A percentile compares a stretch with the other conserved stretches of the same genome.
phyloP scores from a whole-genome alignment of 495 filamentous ascomycete species.

The Neurospora terricola region DNA sequence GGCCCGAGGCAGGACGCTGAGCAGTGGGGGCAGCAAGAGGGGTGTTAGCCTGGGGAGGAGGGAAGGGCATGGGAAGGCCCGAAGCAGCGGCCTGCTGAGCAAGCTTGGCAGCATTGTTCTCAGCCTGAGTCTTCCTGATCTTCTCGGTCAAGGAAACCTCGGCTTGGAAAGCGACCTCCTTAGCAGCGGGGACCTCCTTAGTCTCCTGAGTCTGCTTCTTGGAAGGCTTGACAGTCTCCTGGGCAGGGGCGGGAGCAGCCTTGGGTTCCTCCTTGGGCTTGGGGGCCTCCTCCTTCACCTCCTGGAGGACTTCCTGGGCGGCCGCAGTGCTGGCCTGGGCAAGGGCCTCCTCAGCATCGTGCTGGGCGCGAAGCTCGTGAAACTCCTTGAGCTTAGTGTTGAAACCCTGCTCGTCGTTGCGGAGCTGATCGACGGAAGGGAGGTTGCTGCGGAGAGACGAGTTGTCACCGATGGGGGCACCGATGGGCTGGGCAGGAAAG shows the following conservation, averaged over 20 bases:
- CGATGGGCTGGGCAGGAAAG: slow-evolving; percentile 25
- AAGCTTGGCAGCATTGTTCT: slow-evolving; percentile 41
- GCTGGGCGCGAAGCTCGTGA: slow-evolving; percentile 45
- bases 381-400: slow-evolving; percentile 45
- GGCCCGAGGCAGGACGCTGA: slow-evolving; percentile 70
- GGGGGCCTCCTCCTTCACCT: slow-evolving; percentile 6
- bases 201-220: not conserved
- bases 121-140: slow-evolving; percentile 64
- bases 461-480: slow-evolving; percentile 19
- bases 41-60: slow-evolving; percentile 55
- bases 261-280: slow-evolving; percentile 1
- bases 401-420: slow-evolving; percentile 41
- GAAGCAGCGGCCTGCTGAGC: slow-evolving; percentile 46
- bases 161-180: slow-evolving; percentile 1
- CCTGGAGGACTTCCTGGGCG: slow-evolving; percentile 3
- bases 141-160: slow-evolving; percentile 72
- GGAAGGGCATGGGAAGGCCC: slow-evolving; percentile 69
- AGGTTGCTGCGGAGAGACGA: slow-evolving; percentile 27
- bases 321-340: slow-evolving; percentile 1
- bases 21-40: slow-evolving; percentile 80
- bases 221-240: not conserved
- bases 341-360: slow-evolving; percentile 36
- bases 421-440: slow-evolving; percentile 32
- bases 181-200: slow-evolving; percentile 1
- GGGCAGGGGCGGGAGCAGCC: not conserved